Conservation (phyloP, 78 protist genomes). For the Dictyostelium intermedium region DNA sequence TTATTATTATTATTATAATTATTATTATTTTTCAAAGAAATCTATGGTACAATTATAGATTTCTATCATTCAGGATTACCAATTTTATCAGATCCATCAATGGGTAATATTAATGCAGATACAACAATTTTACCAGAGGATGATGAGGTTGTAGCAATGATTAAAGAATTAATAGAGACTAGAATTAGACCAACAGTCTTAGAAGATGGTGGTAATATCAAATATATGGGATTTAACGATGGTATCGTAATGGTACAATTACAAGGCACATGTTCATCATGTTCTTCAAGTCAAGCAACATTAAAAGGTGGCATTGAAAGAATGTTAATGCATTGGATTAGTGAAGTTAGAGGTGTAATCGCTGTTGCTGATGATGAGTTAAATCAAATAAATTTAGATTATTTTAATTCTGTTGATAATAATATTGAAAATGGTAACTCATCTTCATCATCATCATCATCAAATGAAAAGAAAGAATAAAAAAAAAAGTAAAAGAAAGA, state of each 20-base stretch:
- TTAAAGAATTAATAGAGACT: conserved; percentile 92
- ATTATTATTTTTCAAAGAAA: not conserved
- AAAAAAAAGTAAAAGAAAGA: not conserved
- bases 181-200: conserved; percentile 91
- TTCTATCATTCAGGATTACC: conserved; percentile 79
- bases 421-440: not conserved
- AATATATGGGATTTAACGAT: conserved; percentile 83
- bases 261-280: conserved; percentile 86
- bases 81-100: conserved; percentile 50
- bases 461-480: not conserved
- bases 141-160: conserved; percentile 86
- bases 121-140: conserved; percentile 83
- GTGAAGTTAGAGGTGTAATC: conserved; percentile 84
- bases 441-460: not conserved
- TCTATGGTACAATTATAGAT: conserved; percentile 78
- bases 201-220: conserved; percentile 94
- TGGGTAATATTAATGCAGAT: conserved; percentile 22
- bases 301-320: conserved; percentile 92
- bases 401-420: conserved; percentile 40
- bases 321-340: conserved; percentile 94
- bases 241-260: conserved; percentile 87
- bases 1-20: not conserved
- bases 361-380: conserved; percentile 66
- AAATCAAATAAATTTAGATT: conserved; percentile 50
- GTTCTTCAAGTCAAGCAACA: conserved; percentile 88